Evolutionary conservation across 2,329 filamentous ascomycete species (phyloP).

Genomic region (Pseudocercospora eumusae): DNA sequence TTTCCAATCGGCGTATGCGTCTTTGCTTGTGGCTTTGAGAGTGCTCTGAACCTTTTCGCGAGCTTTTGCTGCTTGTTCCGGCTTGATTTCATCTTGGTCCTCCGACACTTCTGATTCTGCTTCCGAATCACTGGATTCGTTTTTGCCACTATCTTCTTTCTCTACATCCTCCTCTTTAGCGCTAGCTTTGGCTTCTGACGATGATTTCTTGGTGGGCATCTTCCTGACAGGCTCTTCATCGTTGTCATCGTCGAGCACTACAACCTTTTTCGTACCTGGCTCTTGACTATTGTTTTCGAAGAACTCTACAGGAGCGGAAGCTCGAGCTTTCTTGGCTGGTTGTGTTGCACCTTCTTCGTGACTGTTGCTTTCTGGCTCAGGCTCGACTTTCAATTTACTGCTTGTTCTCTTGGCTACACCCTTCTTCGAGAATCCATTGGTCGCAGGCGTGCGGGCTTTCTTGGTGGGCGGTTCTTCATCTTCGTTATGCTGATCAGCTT

Average conservation of each 20-base stretch:
- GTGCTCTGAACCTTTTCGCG: conserved; percentile 79
- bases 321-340: conserved; percentile 10
- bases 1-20: conserved; percentile 95
- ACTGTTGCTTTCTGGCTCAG: conserved; percentile 2
- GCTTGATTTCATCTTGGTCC: conserved; percentile 64
- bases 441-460: conserved; percentile 35
- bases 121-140: conserved; percentile 42
- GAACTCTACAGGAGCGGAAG: neutral
- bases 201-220: conserved; percentile 12
- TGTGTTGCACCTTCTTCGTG: conserved; percentile 21
- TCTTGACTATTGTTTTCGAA: conserved; percentile 20
- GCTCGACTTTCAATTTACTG: conserved; percentile 19
- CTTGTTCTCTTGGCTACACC: conserved; percentile 28
- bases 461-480: conserved; percentile 41
- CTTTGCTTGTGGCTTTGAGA: conserved; percentile 66
- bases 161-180: conserved; percentile 10
- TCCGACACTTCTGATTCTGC: conserved; percentile 52
- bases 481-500: conserved; percentile 33
- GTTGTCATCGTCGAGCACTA: conserved; percentile 19
- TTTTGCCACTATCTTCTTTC: conserved; percentile 16
- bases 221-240: conserved; percentile 24
- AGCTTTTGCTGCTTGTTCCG: conserved; percentile 70
- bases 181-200: conserved; percentile 4
- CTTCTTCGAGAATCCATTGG: conserved; percentile 32
- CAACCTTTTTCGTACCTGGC: conserved; percentile 15